phyloP scores from a whole-genome alignment of 2,329 filamentous ascomycete genomes.

The Talaromyces islandicus region DNA sequence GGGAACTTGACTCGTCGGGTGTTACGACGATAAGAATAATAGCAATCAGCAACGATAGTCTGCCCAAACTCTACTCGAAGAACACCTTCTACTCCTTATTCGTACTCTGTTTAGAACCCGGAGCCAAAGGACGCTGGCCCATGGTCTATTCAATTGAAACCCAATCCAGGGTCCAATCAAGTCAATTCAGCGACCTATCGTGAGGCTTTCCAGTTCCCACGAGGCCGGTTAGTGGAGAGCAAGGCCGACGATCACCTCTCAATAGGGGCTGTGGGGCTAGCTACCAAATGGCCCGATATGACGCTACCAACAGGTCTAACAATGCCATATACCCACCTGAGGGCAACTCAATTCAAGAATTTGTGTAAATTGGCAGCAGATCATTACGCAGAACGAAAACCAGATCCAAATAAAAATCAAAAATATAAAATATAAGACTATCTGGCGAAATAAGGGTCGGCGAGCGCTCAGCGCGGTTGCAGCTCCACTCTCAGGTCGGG shows the following conservation, averaged over 20 bases:
- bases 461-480: background rate
- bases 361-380: background rate
- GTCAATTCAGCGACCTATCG: background rate
- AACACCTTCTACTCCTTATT: background rate
- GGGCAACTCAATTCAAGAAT: background rate
- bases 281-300: background rate
- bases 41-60: background rate
- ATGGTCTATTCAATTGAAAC: background rate
- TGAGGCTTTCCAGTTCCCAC: background rate
- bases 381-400: background rate
- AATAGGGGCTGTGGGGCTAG: background rate
- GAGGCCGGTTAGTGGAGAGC: background rate
- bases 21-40: background rate
- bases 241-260: background rate
- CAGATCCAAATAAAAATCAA: background rate
- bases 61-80: background rate
- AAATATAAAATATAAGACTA: background rate
- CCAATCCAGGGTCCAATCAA: background rate
- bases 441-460: background rate
- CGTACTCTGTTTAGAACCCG: background rate
- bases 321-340: background rate
- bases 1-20: background rate
- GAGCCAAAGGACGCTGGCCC: background rate
- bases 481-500: constrained; percentile 18
- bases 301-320: background rate